Conservation (phyloP, 2,329 filamentous ascomycete species). For the Setomelanomma holmii region DNA sequence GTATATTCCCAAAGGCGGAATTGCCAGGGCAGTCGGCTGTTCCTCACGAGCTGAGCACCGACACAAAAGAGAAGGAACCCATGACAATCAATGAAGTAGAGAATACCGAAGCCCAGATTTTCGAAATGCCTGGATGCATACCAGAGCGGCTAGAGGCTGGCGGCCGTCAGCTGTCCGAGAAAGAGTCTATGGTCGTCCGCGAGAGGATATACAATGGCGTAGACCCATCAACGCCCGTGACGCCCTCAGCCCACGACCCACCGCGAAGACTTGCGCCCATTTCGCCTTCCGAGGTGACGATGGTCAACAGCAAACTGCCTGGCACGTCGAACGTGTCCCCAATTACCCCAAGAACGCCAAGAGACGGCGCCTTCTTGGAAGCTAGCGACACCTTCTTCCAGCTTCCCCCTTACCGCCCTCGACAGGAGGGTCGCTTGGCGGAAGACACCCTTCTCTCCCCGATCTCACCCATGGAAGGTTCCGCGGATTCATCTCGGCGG, state of each 20-base stretch:
- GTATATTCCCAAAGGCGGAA: conserved; percentile 56
- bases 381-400: conserved; percentile 41
- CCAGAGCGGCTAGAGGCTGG: conserved; percentile 60
- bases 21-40: conserved; percentile 43
- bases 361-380: conserved; percentile 42
- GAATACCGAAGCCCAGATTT: conserved; percentile 48
- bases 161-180: conserved; percentile 56
- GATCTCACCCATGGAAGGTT: conserved; percentile 44
- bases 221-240: conserved; percentile 35
- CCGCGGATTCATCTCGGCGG: conserved; percentile 36
- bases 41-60: conserved; percentile 21
- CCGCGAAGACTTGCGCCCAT: conserved; percentile 32
- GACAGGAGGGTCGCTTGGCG: conserved; percentile 26
- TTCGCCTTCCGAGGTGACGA: conserved; percentile 34
- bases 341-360: conserved; percentile 39
- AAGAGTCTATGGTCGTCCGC: conserved; percentile 55
- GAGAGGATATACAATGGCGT: conserved; percentile 57
- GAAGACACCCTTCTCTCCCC: conserved; percentile 43
- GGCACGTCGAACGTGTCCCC: conserved; percentile 31
- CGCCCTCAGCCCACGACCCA: conserved; percentile 27
- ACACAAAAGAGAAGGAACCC: conserved; percentile 23
- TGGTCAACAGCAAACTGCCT: conserved; percentile 35
- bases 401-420: conserved; percentile 29
- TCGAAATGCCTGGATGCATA: conserved; percentile 63
- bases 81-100: conserved; percentile 41